Percentiles rank a stretch among this genome's conserved stretches.
These are phyloP conservation scores for Arabidopsis suecica DNA, from an alignment of 345 rosid species.

Conservation along the genomic window DNA sequence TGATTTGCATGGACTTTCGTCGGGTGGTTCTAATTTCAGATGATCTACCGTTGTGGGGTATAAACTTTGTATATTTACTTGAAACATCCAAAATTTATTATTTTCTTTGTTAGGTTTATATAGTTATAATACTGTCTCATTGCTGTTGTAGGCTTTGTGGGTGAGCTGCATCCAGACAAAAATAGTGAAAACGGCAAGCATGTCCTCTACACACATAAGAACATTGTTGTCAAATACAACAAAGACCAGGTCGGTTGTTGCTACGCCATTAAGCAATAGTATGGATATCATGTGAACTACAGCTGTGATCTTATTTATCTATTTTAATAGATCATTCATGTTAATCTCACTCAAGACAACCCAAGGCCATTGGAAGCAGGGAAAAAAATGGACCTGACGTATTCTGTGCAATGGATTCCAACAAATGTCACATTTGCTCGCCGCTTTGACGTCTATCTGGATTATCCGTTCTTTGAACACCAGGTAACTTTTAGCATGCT, in stretches of 20 bases:
- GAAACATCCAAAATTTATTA: not conserved
- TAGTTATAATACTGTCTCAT: constrained; percentile 12
- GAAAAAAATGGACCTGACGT: constrained; percentile 71
- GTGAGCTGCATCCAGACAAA: constrained; percentile 81
- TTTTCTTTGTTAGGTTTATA: not conserved
- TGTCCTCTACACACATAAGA: constrained; percentile 81
- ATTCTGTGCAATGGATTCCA: constrained; percentile 78
- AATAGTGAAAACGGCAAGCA: constrained; percentile 75
- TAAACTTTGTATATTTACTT: constrained; percentile 23
- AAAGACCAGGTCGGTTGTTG: constrained; percentile 76
- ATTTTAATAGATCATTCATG: constrained; percentile 76
- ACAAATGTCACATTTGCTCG: constrained; percentile 80
- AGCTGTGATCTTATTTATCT: constrained; percentile 18
- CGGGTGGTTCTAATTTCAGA: constrained; percentile 62
- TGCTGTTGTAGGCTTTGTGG: constrained; percentile 71
- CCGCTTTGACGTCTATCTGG: constrained; percentile 91
- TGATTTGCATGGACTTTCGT: constrained; percentile 39
- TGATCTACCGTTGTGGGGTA: constrained; percentile 96
- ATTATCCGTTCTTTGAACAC: constrained; percentile 94
- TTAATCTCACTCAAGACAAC: constrained; percentile 77
- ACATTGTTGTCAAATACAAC: constrained; percentile 65
- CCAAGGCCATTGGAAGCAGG: constrained; percentile 77
- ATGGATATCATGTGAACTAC: constrained; percentile 18
- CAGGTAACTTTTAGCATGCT: constrained; percentile 59
- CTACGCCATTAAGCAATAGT: constrained; percentile 8